A percentile compares a stretch with the other conserved stretches of the same genome.
These are phyloP conservation scores for Pythium folliculosum DNA, from an alignment of 352 stramenopile species.

Conservation along the genomic window DNA sequence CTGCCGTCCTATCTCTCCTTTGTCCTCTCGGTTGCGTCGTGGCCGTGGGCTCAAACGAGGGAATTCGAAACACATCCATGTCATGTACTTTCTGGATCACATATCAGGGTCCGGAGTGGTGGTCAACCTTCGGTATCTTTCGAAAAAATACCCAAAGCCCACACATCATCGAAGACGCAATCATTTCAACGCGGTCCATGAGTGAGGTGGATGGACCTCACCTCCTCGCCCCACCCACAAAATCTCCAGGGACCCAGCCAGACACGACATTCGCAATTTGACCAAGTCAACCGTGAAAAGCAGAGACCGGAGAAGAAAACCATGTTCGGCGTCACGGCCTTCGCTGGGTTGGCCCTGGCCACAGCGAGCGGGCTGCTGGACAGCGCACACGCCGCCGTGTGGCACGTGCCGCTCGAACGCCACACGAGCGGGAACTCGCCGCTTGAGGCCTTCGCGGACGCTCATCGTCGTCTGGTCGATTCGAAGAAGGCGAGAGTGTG, in stretches of 20 bases:
- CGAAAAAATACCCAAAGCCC: neutral
- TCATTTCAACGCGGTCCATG: no score
- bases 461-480: neutral
- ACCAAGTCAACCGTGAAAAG: no score
- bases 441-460: neutral
- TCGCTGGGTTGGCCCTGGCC: neutral
- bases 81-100: neutral
- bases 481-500: slow-evolving; percentile 3
- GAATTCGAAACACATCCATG: no score
- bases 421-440: neutral
- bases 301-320: neutral
- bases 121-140: neutral
- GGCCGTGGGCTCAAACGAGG: no score
- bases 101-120: neutral
- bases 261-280: no score
- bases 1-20: no score
- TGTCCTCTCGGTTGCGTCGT: no score
- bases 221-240: no score
- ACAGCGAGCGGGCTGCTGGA: neutral
- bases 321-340: neutral
- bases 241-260: no score
- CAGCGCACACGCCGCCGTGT: slow-evolving; percentile 2
- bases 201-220: no score
- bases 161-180: no score
- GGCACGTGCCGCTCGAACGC: slow-evolving; percentile 8